Conservation (phyloP, 2,329 filamentous ascomycete species). For the Cephalotrichum gorgonifer region DNA sequence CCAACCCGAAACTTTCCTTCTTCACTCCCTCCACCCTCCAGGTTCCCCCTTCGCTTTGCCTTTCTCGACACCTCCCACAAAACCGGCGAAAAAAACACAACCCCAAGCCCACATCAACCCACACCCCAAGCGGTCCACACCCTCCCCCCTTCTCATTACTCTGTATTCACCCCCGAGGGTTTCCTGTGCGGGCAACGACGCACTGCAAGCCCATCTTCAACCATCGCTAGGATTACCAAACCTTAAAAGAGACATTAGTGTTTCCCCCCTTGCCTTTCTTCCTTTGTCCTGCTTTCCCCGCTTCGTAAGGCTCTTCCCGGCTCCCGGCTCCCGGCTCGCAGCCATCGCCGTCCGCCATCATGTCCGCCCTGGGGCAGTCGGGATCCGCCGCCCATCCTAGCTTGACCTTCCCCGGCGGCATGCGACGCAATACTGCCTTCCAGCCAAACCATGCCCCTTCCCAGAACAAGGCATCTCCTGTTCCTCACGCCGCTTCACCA, state of each 20-base stretch:
- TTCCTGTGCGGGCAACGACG: constrained; percentile 6
- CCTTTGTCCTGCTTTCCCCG: constrained; percentile 1
- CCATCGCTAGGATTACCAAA: constrained; percentile 7
- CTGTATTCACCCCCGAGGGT: constrained; percentile 8
- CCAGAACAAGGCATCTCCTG: constrained; percentile 44
- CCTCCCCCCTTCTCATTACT: constrained; percentile 7
- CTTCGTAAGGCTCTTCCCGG: constrained; percentile 1
- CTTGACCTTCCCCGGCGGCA: constrained; percentile 36
- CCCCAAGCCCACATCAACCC: constrained; percentile 7
- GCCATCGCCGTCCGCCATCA: constrained; percentile 15
- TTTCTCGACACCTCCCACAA: constrained; percentile 5
- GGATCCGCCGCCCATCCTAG: constrained; percentile 42
- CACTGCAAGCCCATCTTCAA: constrained; percentile 7
- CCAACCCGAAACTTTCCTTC: constrained; percentile 6
- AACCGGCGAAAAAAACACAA: constrained; percentile 5
- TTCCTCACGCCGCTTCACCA: constrained; percentile 42
- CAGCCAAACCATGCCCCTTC: constrained; percentile 37
- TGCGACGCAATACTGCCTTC: constrained; percentile 34
- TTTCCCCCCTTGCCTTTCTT: background rate
- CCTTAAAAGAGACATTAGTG: constrained; percentile 4
- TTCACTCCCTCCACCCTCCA: constrained; percentile 7
- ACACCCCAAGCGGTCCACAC: constrained; percentile 8
- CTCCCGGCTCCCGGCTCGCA: background rate
- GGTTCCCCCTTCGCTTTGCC: constrained; percentile 2
- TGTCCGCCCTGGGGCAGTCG: constrained; percentile 38